Percentiles rank a stretch among this genome's conserved stretches.
Evolutionary conservation across 148 eudicot genomes (phyloP).

Genomic region (Agrostemma githago): DNA sequence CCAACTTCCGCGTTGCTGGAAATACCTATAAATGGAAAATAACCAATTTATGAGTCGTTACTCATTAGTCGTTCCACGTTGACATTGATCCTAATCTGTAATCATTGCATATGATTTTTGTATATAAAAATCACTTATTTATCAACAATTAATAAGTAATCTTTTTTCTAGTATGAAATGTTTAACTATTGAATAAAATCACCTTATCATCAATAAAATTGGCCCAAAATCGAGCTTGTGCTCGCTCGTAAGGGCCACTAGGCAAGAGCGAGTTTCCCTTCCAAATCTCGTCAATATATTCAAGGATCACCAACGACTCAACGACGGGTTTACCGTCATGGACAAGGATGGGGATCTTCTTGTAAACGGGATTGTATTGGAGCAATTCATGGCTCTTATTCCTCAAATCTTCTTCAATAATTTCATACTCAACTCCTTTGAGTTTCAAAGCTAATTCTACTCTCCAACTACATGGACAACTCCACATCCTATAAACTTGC

Average conservation of each 20-base stretch:
- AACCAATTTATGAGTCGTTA: not conserved
- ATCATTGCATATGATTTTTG: too few relatives aligned
- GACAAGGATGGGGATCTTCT: slow-evolving; percentile 26
- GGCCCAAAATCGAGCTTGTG: slow-evolving; percentile 29
- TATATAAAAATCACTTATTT: slow-evolving; percentile 5
- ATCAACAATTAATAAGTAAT: slow-evolving; percentile 2
- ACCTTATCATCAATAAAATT: not conserved
- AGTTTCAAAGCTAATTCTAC: slow-evolving; percentile 22
- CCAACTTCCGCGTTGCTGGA: not conserved
- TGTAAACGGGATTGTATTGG: slow-evolving; percentile 22
- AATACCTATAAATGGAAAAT: slow-evolving; percentile 2
- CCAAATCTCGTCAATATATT: slow-evolving; percentile 31
- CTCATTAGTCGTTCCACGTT: not conserved
- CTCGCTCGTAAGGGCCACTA: slow-evolving; percentile 19
- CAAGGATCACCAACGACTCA: slow-evolving; percentile 27
- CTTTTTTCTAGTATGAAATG: too few relatives aligned
- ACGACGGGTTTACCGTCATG: slow-evolving; percentile 19
- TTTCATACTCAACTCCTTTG: slow-evolving; percentile 23
- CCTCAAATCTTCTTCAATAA: slow-evolving; percentile 13
- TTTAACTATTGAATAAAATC: too few relatives aligned
- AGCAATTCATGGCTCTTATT: slow-evolving; percentile 25
- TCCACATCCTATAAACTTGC: slow-evolving; percentile 15
- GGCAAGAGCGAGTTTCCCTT: slow-evolving; percentile 23
- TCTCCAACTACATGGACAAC: slow-evolving; percentile 24
- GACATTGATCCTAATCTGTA: not conserved